Evolutionary conservation across 78 protist species (phyloP).

Genomic region (Blattamonas nauphoetae): DNA sequence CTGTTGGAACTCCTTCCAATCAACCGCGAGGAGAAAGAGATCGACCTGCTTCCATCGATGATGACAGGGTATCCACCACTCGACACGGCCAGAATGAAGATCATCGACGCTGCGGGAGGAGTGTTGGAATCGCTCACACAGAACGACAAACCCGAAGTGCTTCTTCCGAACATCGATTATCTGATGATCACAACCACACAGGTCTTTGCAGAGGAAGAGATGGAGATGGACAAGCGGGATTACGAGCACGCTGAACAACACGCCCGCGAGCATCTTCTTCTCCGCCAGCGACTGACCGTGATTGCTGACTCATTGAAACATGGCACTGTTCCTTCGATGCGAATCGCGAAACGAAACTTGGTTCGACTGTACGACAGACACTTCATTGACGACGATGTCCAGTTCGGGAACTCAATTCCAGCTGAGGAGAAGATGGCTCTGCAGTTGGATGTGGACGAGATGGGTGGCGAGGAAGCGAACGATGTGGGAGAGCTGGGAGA

Average conservation of each 20-base stretch:
- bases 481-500: no score
- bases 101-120: not conserved
- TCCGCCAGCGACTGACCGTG: not conserved
- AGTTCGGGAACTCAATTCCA: not conserved
- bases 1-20: not conserved
- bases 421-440: no score
- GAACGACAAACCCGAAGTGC: not conserved
- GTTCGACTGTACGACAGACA: not conserved
- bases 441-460: no score
- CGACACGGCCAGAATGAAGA: not conserved
- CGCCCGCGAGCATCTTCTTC: not conserved
- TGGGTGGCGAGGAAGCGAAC: no score
- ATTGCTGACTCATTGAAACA: not conserved
- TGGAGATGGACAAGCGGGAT: not conserved
- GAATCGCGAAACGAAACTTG: not conserved
- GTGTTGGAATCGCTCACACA: not conserved
- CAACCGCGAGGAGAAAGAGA: not conserved
- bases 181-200: not conserved
- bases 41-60: not conserved
- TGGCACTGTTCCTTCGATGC: not conserved
- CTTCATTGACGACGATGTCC: not conserved
- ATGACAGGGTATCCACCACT: not conserved
- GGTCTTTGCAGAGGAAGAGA: not conserved
- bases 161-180: not conserved
- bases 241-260: not conserved